These are phyloP conservation scores for Scedosporium boydii DNA, from an alignment of 2,329 filamentous ascomycete genomes.

Conservation along the genomic window DNA sequence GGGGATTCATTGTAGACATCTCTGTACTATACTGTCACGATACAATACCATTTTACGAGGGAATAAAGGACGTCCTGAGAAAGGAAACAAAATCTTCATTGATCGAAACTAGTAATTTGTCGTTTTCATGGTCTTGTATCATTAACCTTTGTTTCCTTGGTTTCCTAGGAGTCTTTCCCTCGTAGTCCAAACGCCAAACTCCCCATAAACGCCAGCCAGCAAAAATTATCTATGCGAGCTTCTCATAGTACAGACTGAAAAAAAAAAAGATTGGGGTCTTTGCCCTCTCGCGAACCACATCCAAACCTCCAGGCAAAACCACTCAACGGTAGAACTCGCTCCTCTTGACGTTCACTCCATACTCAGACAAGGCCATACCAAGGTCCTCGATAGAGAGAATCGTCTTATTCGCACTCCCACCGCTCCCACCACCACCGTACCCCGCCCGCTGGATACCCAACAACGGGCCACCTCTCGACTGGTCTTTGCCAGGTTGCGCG, in stretches of 20 bases:
- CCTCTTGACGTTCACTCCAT: constrained; percentile 93
- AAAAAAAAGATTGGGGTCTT: not conserved
- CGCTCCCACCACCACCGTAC: constrained; percentile 80
- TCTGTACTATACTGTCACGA: constrained; percentile 5
- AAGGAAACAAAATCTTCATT: not conserved
- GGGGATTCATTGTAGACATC: not conserved
- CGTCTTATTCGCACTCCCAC: constrained; percentile 80
- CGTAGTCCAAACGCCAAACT: not conserved
- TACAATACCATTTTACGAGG: constrained; percentile 1
- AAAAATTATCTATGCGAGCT: not conserved
- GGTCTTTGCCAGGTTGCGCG: constrained; percentile 45
- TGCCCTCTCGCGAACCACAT: too few relatives aligned
- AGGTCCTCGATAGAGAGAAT: constrained; percentile 98
- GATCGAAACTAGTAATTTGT: not conserved
- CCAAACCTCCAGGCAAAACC: not conserved
- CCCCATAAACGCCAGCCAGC: constrained; percentile 7
- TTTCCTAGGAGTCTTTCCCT: not conserved
- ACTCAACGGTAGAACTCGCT: constrained; percentile 85
- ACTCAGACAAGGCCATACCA: constrained; percentile 96
- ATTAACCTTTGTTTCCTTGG: not conserved
- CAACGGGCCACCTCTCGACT: constrained; percentile 49
- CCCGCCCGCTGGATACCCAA: constrained; percentile 68
- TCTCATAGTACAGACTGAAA: not conserved
- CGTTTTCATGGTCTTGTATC: not conserved
- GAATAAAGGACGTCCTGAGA: not conserved